phyloP scores from a whole-genome alignment of 2,329 filamentous ascomycete species.

The Talaromyces sp. region DNA sequence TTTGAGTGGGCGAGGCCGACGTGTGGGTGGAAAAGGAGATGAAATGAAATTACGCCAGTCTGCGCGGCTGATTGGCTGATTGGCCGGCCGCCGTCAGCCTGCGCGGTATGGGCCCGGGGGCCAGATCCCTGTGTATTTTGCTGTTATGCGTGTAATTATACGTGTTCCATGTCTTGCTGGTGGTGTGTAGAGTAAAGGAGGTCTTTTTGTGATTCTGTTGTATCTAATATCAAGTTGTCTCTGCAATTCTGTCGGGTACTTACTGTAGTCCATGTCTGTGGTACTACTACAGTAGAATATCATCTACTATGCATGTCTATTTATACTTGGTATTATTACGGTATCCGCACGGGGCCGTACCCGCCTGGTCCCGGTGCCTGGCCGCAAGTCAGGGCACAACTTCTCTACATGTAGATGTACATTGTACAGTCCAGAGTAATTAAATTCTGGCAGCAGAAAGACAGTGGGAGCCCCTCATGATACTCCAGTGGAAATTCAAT shows the following conservation, averaged over 20 bases:
- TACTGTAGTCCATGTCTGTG: too few species aligned
- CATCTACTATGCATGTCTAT: background rate
- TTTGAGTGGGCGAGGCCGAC: background rate
- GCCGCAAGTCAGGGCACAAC: background rate
- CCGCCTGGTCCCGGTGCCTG: background rate
- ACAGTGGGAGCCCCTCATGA: too few species aligned
- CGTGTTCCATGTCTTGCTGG: too few species aligned
- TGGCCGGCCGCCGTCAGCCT: background rate
- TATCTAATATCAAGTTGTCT: too few species aligned
- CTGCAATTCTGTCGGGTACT: too few species aligned
- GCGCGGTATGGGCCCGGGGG: background rate
- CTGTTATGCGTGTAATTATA: background rate
- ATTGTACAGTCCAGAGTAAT: too few species aligned
- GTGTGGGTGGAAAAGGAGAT: slow-evolving; percentile 1
- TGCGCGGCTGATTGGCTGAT: background rate
- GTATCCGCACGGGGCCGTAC: background rate
- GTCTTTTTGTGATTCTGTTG: too few species aligned
- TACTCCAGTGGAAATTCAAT: background rate
- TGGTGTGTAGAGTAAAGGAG: too few species aligned
- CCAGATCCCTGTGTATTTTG: background rate
- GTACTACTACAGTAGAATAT: background rate
- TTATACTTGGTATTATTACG: background rate
- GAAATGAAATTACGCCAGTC: background rate
- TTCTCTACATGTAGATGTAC: too few species aligned
- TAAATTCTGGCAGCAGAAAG: too few species aligned